phyloP scores from a whole-genome alignment of 352 stramenopile species.

The Pythium rishiriense region DNA sequence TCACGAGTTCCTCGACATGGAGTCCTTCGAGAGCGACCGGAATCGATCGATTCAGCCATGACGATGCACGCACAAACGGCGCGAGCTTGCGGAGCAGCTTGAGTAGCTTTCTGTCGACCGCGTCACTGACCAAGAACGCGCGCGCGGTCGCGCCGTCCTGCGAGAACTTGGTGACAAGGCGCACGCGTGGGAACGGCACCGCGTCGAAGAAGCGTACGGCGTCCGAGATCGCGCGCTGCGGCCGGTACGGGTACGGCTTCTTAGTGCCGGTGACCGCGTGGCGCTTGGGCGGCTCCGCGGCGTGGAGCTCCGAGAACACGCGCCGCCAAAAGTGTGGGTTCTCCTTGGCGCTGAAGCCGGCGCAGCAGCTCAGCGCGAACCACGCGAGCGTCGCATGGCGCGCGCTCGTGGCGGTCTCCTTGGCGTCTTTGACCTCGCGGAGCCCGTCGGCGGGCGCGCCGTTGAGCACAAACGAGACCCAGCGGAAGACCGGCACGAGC shows the following conservation, averaged over 20 bases:
- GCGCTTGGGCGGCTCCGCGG: neutral
- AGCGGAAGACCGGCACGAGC: constrained; percentile 13
- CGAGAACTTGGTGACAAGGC: constrained; percentile 6
- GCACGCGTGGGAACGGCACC: constrained; percentile 1
- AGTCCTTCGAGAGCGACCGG: constrained; percentile 1
- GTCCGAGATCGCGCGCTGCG: constrained; percentile 12
- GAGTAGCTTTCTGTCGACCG: neutral
- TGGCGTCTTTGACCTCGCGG: constrained; percentile 8
- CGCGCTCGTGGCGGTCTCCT: neutral
- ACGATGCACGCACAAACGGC: neutral
- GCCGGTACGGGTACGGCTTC: neutral
- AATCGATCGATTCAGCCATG: neutral
- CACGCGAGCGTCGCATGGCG: constrained; percentile 7
- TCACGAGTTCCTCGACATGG: constrained; percentile 2
- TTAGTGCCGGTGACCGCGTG: neutral
- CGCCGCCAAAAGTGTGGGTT: constrained; percentile 21
- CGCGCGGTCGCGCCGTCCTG: neutral
- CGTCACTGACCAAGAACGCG: neutral
- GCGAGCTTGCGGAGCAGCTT: neutral
- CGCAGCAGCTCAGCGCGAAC: constrained; percentile 13
- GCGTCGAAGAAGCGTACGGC: constrained; percentile 9
- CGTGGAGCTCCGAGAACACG: constrained; percentile 16
- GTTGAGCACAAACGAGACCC: constrained; percentile 7
- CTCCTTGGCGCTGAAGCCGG: constrained; percentile 3
- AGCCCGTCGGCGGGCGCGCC: neutral